phyloP scores from a whole-genome alignment of 148 eudicot species.

The Rhododendron molle region DNA sequence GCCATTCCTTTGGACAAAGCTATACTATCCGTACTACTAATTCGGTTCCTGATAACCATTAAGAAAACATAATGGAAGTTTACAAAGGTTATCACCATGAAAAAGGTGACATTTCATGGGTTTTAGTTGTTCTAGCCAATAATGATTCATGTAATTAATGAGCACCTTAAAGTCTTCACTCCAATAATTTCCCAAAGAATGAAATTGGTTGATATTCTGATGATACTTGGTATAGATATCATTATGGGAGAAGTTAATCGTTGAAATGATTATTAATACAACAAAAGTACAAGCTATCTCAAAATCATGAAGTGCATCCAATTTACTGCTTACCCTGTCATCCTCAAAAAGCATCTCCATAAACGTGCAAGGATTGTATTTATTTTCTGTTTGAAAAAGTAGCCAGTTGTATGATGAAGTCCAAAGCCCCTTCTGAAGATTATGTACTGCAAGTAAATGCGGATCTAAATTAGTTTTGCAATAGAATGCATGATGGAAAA shows the following conservation, averaged over 20 bases:
- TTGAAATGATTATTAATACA: no score
- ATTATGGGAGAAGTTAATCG: no score
- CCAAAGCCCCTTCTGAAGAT: slow-evolving; percentile 40
- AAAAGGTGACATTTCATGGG: not conserved
- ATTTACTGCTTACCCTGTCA: slow-evolving; percentile 29
- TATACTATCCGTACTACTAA: not conserved
- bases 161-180: not conserved
- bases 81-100: not conserved
- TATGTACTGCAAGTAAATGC: slow-evolving; percentile 22
- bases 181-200: not conserved
- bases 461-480: not conserved
- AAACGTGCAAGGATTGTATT: slow-evolving; percentile 27
- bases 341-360: slow-evolving; percentile 28
- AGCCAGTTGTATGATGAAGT: slow-evolving; percentile 30
- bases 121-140: not conserved
- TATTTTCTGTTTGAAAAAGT: slow-evolving; percentile 29
- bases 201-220: no score
- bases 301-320: not conserved
- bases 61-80: not conserved
- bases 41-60: not conserved
- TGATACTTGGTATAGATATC: no score
- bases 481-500: not conserved
- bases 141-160: not conserved
- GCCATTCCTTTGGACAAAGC: not conserved
- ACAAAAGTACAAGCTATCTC: no score